A percentile compares a stretch with the other conserved stretches of the same genome.
Conservation (phyloP, 2,329 filamentous ascomycete genomes). For the Pyricularia pennisetigena region DNA sequence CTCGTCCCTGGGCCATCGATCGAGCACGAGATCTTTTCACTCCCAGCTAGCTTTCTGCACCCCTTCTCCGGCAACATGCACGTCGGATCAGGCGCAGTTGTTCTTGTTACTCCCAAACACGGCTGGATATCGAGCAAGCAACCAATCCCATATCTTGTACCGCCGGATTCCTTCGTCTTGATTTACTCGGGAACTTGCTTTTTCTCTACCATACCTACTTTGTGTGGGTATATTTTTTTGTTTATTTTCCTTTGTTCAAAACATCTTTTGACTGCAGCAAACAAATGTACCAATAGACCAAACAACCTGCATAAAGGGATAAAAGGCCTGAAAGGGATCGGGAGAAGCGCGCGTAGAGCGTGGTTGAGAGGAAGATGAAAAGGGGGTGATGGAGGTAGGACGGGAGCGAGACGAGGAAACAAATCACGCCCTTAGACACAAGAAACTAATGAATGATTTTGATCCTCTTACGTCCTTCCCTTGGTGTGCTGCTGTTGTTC, state of each 20-base stretch:
- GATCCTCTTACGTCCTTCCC: not conserved
- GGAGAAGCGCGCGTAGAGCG: not conserved
- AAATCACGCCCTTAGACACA: not conserved
- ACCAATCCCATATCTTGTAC: not conserved
- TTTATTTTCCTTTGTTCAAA: not conserved
- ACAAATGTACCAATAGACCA: not conserved
- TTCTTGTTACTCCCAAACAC: not conserved
- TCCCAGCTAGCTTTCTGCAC: not conserved
- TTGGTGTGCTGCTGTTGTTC: no score
- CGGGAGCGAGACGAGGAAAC: not conserved
- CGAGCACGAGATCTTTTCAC: not conserved
- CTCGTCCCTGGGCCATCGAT: not conserved
- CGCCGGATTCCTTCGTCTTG: not conserved
- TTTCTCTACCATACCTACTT: not conserved
- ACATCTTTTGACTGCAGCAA: constrained; percentile 1
- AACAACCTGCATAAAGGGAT: not conserved
- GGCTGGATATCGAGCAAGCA: not conserved
- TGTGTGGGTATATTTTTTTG: not conserved
- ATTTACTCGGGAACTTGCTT: not conserved
- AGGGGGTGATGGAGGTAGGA: not conserved
- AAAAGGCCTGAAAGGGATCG: not conserved
- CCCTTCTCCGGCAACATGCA: not conserved
- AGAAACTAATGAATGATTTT: not conserved
- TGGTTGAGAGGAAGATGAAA: not conserved
- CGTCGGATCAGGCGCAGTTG: not conserved